These are phyloP conservation scores for Backusella circina DNA, from an alignment of 192 early-diverging fungal species.

Conservation along the genomic window DNA sequence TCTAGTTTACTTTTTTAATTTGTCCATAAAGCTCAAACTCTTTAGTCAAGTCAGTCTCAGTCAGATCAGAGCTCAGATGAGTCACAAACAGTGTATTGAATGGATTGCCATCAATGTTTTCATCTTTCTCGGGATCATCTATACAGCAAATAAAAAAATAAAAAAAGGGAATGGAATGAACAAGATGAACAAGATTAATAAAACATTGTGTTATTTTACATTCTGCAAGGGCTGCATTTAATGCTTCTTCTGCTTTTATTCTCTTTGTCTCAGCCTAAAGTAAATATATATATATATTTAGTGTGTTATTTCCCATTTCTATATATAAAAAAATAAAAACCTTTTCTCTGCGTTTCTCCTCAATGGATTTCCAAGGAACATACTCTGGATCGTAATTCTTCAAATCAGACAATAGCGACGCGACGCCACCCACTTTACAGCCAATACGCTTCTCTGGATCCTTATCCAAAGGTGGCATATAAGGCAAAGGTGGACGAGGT, in stretches of 20 bases:
- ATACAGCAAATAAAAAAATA: background rate
- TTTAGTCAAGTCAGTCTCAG: slow-evolving; percentile 69
- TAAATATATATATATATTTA: background rate
- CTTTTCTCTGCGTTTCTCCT: slow-evolving; percentile 63
- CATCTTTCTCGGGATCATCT: slow-evolving; percentile 76
- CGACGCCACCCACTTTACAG: slow-evolving; percentile 55
- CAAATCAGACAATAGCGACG: slow-evolving; percentile 48
- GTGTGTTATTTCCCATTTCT: background rate
- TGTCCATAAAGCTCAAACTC: slow-evolving; percentile 83
- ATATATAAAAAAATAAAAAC: slow-evolving; percentile 34
- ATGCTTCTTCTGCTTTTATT: slow-evolving; percentile 55
- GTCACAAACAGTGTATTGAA: slow-evolving; percentile 92
- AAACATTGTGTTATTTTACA: slow-evolving; percentile 41
- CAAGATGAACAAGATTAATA: background rate
- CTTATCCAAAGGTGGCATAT: slow-evolving; percentile 62
- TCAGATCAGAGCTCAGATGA: slow-evolving; percentile 71
- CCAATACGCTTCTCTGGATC: slow-evolving; percentile 54
- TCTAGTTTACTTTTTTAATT: slow-evolving; percentile 68
- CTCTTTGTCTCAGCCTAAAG: slow-evolving; percentile 51
- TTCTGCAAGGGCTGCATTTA: slow-evolving; percentile 46
- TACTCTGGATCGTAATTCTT: slow-evolving; percentile 68
- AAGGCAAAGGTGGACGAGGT: slow-evolving; percentile 73
- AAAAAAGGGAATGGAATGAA: background rate
- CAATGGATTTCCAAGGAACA: slow-evolving; percentile 65
- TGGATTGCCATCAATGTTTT: slow-evolving; percentile 75